These are phyloP conservation scores for Galeopsis tetrahit DNA, from an alignment of 257 asterid species.

Conservation along the genomic window DNA sequence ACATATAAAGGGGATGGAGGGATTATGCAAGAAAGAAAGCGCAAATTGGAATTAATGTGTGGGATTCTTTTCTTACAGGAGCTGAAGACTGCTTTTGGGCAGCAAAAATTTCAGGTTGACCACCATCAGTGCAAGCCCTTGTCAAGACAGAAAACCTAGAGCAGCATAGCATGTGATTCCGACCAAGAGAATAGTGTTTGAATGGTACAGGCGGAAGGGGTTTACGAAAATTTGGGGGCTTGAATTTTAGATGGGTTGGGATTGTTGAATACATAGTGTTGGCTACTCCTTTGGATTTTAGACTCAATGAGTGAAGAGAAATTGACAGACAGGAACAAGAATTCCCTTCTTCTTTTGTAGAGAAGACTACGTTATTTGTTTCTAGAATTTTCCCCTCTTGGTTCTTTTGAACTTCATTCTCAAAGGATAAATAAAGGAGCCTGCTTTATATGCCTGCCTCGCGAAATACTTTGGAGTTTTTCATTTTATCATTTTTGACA, in stretches of 20 bases:
- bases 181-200: constrained; percentile 12
- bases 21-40: neutral
- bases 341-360: too few relatives aligned
- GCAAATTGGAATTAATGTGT: constrained; percentile 8
- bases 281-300: neutral
- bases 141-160: constrained; percentile 33
- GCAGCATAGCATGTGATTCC: constrained; percentile 35
- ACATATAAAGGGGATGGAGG: neutral
- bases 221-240: constrained; percentile 42
- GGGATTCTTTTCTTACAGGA: constrained; percentile 56
- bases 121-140: constrained; percentile 58
- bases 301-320: too few relatives aligned
- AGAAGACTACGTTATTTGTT: constrained; percentile 6
- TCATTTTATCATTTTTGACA: too few relatives aligned
- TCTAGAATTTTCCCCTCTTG: constrained; percentile 33
- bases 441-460: too few relatives aligned
- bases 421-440: too few relatives aligned
- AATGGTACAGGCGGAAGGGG: constrained; percentile 7
- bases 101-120: constrained; percentile 46
- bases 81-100: constrained; percentile 47
- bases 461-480: too few relatives aligned
- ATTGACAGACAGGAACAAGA: too few relatives aligned
- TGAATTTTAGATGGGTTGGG: constrained; percentile 53
- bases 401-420: too few relatives aligned
- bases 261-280: constrained; percentile 46